Conservation (phyloP, 192 early-diverging fungal genomes). For the Phlyctochytrium bullatum region DNA sequence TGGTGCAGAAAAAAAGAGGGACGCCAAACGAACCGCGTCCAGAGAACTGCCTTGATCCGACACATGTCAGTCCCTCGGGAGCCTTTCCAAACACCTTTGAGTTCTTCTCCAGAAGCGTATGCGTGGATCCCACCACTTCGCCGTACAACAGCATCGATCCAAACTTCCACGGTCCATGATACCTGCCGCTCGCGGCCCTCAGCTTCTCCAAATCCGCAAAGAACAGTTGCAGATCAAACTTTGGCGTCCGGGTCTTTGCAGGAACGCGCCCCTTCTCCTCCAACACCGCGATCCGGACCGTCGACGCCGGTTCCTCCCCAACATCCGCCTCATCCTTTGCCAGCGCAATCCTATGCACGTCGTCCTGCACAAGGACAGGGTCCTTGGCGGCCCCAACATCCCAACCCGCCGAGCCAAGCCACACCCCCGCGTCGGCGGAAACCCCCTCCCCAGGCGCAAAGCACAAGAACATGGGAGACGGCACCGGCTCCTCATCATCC, state of each 20-base stretch:
- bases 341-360: not conserved
- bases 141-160: constrained; percentile 79
- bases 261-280: not conserved
- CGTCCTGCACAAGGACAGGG: not conserved
- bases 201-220: constrained; percentile 9
- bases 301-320: not conserved
- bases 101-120: constrained; percentile 93
- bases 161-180: constrained; percentile 26
- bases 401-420: not conserved
- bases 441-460: too few species aligned
- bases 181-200: not conserved
- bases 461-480: not conserved
- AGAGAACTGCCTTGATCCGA: constrained; percentile 78
- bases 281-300: not conserved
- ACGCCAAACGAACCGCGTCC: constrained; percentile 58
- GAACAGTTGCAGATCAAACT: constrained; percentile 21
- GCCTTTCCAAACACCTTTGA: constrained; percentile 58
- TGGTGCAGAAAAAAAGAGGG: constrained; percentile 4
- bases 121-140: constrained; percentile 78
- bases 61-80: constrained; percentile 76
- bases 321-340: not conserved
- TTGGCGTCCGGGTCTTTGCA: not conserved
- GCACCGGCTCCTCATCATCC: not conserved
- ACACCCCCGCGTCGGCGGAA: not conserved
- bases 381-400: not conserved